These are phyloP conservation scores for Mycena citricolor DNA, from an alignment of 1,284 basidiomycete genomes.

Conservation along the genomic window DNA sequence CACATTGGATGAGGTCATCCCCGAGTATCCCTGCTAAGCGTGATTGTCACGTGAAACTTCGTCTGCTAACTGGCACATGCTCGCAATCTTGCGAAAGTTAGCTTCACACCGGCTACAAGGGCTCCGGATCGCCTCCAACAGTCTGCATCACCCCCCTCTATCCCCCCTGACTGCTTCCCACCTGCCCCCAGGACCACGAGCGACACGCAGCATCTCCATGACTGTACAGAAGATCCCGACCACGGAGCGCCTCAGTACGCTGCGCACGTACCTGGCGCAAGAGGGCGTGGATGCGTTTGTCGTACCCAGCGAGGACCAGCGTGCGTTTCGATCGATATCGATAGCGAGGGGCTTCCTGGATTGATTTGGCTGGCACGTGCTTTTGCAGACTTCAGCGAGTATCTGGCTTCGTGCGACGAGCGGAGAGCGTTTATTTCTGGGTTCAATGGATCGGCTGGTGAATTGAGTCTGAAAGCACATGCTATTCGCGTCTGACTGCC, in stretches of 20 bases:
- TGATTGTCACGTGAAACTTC: too few relatives aligned
- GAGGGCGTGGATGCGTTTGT: slow-evolving; percentile 69
- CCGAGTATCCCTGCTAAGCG: too few relatives aligned
- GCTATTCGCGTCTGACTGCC: slow-evolving; percentile 1
- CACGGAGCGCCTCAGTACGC: slow-evolving; percentile 53
- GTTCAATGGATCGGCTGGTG: slow-evolving; percentile 92
- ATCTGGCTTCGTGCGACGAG: slow-evolving; percentile 81
- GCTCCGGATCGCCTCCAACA: too few relatives aligned
- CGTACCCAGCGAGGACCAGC: slow-evolving; percentile 87
- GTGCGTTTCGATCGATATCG: slow-evolving; percentile 44
- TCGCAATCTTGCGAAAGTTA: too few relatives aligned
- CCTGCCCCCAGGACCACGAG: too few relatives aligned
- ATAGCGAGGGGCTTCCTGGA: not conserved
- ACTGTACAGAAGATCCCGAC: slow-evolving; percentile 60
- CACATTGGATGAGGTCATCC: too few relatives aligned
- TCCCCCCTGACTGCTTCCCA: too few relatives aligned
- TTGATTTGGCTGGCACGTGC: slow-evolving; percentile 7
- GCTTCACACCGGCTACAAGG: too few relatives aligned
- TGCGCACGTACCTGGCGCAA: slow-evolving; percentile 68
- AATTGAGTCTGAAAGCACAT: slow-evolving; percentile 23
- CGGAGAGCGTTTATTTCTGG: slow-evolving; percentile 87
- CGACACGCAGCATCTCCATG: too few relatives aligned
- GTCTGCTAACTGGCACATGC: too few relatives aligned
- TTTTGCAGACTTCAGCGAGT: slow-evolving; percentile 82
- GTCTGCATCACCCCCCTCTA: too few relatives aligned